Percentiles rank a stretch among this genome's conserved stretches.
Evolutionary conservation across 805 yeast genomes (phyloP).

Genomic region (Kodamaea lidongshanica): DNA sequence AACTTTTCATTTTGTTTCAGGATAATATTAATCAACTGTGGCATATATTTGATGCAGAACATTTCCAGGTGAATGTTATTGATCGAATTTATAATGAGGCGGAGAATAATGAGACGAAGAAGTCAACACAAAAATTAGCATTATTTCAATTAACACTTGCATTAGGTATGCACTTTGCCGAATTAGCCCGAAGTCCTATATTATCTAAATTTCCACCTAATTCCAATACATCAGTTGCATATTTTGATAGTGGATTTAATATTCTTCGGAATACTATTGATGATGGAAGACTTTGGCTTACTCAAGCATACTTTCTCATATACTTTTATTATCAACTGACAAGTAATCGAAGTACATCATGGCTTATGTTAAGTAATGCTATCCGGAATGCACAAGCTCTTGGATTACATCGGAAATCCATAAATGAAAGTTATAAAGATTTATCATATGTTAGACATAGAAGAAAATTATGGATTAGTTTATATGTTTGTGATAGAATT

Average conservation of each 20-base stretch:
- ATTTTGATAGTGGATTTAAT: conserved; percentile 30
- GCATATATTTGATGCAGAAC: conserved; percentile 34
- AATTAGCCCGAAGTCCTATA: conserved; percentile 21
- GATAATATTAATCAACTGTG: conserved; percentile 35
- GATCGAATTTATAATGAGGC: conserved; percentile 24
- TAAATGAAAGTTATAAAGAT: conserved; percentile 33
- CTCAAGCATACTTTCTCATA: conserved; percentile 34
- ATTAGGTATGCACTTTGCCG: conserved; percentile 35
- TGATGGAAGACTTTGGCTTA: conserved; percentile 38
- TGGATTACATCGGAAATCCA: conserved; percentile 34
- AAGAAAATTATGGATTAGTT: conserved; percentile 28
- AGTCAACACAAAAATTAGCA: conserved; percentile 19
- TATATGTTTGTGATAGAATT: conserved; percentile 30
- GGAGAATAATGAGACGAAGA: conserved; percentile 12
- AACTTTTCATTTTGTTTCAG: conserved; percentile 20
- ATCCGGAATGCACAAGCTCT: conserved; percentile 38
- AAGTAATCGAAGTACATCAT: conserved; percentile 37
- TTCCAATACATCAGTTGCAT: conserved; percentile 22
- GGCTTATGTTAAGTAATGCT: conserved; percentile 39
- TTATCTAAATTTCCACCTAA: conserved; percentile 12
- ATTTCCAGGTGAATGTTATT: conserved; percentile 22
- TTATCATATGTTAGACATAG: conserved; percentile 21
- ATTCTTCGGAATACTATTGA: conserved; percentile 27
- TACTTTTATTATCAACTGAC: conserved; percentile 36
- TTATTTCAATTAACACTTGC: conserved; percentile 36